Evolutionary conservation across 2,329 filamentous ascomycete genomes (phyloP).

Genomic region (Beauveria sp.): DNA sequence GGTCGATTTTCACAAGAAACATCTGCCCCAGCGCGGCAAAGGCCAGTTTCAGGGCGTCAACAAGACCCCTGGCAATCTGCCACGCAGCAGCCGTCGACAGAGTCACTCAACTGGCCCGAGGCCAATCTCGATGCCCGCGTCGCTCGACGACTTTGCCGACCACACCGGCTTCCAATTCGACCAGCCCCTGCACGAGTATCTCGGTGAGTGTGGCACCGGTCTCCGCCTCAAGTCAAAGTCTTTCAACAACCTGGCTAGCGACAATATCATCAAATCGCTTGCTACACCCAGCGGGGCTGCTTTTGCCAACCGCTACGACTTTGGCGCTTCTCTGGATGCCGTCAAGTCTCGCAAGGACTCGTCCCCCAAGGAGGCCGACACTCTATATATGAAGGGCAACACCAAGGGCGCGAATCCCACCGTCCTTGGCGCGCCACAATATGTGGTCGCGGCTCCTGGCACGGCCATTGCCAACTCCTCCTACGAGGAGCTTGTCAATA

Average conservation of each 20-base stretch:
- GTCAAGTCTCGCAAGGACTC: slow-evolving; percentile 65
- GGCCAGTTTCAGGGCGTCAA: slow-evolving; percentile 43
- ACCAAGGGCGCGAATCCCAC: slow-evolving; percentile 22
- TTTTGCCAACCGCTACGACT: slow-evolving; percentile 93
- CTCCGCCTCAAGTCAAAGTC: slow-evolving; percentile 69
- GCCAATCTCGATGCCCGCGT: slow-evolving; percentile 47
- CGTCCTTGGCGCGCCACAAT: slow-evolving; percentile 20
- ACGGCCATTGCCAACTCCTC: slow-evolving; percentile 69
- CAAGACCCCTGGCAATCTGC: slow-evolving; percentile 47
- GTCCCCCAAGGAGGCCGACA: slow-evolving; percentile 51
- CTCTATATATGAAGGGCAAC: slow-evolving; percentile 48
- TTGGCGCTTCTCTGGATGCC: slow-evolving; percentile 81
- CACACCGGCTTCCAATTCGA: slow-evolving; percentile 52
- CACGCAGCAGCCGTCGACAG: slow-evolving; percentile 57
- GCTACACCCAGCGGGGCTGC: slow-evolving; percentile 57
- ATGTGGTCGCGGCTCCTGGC: slow-evolving; percentile 19
- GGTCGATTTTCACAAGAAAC: slow-evolving; percentile 82
- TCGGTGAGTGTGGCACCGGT: slow-evolving; percentile 53
- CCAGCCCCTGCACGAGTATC: slow-evolving; percentile 52
- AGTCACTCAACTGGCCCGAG: slow-evolving; percentile 35
- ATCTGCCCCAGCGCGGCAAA: slow-evolving; percentile 54
- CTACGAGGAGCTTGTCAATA: slow-evolving; percentile 95
- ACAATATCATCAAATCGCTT: slow-evolving; percentile 47
- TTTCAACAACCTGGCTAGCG: slow-evolving; percentile 52
- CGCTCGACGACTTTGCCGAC: slow-evolving; percentile 65